Evolutionary conservation across 192 early-diverging fungal genomes (phyloP).

Genomic region (Coemansia sp.): DNA sequence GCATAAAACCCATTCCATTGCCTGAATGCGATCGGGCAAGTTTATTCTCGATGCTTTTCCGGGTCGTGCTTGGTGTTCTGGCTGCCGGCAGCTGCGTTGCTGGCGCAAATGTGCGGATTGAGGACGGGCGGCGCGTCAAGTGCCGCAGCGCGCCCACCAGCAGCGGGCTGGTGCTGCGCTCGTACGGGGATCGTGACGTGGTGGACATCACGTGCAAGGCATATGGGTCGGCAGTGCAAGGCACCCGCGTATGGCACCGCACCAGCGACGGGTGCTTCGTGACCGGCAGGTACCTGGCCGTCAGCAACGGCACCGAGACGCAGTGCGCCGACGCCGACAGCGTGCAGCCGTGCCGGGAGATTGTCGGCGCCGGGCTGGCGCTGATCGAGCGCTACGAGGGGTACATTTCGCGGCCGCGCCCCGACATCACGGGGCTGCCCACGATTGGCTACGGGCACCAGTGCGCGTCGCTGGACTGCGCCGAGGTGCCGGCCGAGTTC

Average conservation of each 20-base stretch:
- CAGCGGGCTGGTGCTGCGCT: slow-evolving; percentile 3
- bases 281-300: not conserved
- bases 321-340: not conserved
- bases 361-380: slow-evolving; percentile 9
- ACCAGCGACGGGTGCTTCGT: slow-evolving; percentile 21
- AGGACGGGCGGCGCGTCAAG: not conserved
- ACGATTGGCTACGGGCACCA: slow-evolving; percentile 32
- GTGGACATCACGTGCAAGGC: slow-evolving; percentile 16
- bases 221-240: not conserved
- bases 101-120: not conserved
- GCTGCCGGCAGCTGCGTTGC: too few species aligned
- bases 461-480: slow-evolving; percentile 9
- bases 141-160: slow-evolving; percentile 17
- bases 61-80: too few species aligned
- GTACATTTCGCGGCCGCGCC: slow-evolving; percentile 8
- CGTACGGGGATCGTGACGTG: slow-evolving; percentile 8
- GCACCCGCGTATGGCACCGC: slow-evolving; percentile 14
- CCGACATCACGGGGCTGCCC: slow-evolving; percentile 22
- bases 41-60: too few species aligned
- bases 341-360: slow-evolving; percentile 1
- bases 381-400: slow-evolving; percentile 18
- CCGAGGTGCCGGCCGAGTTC: not conserved
- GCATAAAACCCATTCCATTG: too few species aligned
- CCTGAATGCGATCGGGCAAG: too few species aligned
- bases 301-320: slow-evolving; percentile 1